These are phyloP conservation scores for Conoideocrella luteorostrata DNA, from an alignment of 2,329 filamentous ascomycete species.

Conservation along the genomic window DNA sequence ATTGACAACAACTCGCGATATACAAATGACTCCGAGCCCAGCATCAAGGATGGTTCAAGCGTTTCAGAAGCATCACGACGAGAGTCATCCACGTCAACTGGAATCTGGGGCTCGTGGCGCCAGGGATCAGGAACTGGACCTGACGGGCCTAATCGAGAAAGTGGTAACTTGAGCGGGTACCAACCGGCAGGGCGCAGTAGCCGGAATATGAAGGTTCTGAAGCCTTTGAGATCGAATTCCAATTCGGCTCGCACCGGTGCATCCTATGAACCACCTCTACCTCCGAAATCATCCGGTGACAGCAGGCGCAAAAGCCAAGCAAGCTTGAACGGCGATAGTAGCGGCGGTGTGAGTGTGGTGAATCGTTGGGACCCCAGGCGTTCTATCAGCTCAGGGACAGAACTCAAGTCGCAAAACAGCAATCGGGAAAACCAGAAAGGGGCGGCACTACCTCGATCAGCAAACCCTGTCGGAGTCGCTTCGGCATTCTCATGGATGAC, in stretches of 20 bases:
- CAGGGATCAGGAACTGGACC: slow-evolving; percentile 44
- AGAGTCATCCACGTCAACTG: slow-evolving; percentile 43
- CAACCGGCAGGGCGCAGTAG: slow-evolving; percentile 57
- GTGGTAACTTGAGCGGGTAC: slow-evolving; percentile 55
- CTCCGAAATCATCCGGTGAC: slow-evolving; percentile 40
- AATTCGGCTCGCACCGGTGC: slow-evolving; percentile 43
- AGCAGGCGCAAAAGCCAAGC: slow-evolving; percentile 49
- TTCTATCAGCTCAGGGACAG: slow-evolving; percentile 35
- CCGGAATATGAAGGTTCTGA: slow-evolving; percentile 84
- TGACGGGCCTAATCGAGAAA: slow-evolving; percentile 49
- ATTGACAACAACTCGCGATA: slow-evolving; percentile 29
- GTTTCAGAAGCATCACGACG: slow-evolving; percentile 30
- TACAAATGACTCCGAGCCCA: slow-evolving; percentile 15
- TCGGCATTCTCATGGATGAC: slow-evolving; percentile 94
- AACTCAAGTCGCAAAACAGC: slow-evolving; percentile 30
- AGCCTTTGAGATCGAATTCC: slow-evolving; percentile 62
- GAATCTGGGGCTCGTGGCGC: slow-evolving; percentile 68
- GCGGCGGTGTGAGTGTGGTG: slow-evolving; percentile 17
- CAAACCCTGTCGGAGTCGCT: slow-evolving; percentile 85
- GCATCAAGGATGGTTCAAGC: slow-evolving; percentile 21
- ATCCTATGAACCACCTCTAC: slow-evolving; percentile 44
- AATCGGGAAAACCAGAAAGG: slow-evolving; percentile 31
- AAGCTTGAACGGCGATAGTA: slow-evolving; percentile 23
- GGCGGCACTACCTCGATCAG: slow-evolving; percentile 45
- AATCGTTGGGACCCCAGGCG: slow-evolving; percentile 52